Evolutionary conservation across 2,329 filamentous ascomycete species (phyloP).

Genomic region (Colletotrichum liriopes): DNA sequence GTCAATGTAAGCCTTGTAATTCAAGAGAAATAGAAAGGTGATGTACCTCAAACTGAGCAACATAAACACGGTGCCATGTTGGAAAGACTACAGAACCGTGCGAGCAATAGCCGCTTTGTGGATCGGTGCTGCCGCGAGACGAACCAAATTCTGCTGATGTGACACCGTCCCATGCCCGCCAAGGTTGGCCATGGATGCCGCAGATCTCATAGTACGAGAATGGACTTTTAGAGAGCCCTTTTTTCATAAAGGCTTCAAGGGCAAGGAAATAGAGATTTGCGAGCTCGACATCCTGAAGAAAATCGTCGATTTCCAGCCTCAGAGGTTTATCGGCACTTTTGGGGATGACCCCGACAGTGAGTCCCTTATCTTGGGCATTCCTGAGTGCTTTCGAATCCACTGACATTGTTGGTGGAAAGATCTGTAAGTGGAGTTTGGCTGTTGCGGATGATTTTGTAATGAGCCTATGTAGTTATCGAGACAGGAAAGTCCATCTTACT

Average conservation of each 20-base stretch:
- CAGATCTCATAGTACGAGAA: not conserved
- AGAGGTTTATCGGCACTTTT: slow-evolving; percentile 5
- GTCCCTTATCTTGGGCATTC: not conserved
- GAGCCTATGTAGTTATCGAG: not conserved
- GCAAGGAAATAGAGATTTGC: slow-evolving; percentile 31
- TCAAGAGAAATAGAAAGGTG: no score
- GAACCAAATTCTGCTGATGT: not conserved
- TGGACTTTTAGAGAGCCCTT: not conserved
- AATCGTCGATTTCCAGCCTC: slow-evolving; percentile 27
- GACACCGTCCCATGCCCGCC: not conserved
- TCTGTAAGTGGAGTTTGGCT: not conserved
- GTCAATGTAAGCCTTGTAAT: not conserved
- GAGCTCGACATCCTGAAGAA: slow-evolving; percentile 28
- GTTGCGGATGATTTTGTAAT: not conserved
- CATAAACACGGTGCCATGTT: slow-evolving; percentile 30
- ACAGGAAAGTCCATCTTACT: no score
- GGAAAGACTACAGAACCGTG: slow-evolving; percentile 25
- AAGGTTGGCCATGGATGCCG: not conserved
- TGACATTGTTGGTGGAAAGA: not conserved
- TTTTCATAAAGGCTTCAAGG: slow-evolving; percentile 15
- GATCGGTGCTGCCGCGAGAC: not conserved
- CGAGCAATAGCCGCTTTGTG: slow-evolving; percentile 14
- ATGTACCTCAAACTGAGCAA: slow-evolving; percentile 25
- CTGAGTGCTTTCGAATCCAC: not conserved
- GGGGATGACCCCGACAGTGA: not conserved